phyloP scores from a whole-genome alignment of 805 yeast genomes.

The Suhomyces sp. region DNA sequence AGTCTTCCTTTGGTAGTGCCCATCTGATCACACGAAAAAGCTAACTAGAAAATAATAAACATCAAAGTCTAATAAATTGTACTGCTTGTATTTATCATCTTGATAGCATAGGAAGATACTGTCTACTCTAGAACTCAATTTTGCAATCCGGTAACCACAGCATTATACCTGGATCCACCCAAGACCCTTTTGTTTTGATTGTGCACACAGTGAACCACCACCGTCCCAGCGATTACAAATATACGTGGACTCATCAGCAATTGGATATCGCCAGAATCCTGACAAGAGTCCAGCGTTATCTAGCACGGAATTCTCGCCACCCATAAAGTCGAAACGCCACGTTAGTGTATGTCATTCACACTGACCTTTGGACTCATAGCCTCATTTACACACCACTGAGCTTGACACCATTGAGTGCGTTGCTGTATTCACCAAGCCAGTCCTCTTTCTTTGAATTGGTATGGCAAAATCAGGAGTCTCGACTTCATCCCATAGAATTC shows the following conservation, averaged over 20 bases:
- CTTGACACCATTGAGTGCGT: background rate
- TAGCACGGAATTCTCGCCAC: background rate
- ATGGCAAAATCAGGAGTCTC: constrained; percentile 17
- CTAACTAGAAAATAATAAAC: background rate
- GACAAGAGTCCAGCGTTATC: background rate
- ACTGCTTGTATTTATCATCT: background rate
- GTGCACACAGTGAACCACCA: background rate
- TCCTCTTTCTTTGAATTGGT: background rate
- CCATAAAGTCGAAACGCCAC: background rate
- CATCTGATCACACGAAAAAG: constrained; percentile 2
- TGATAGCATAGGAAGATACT: background rate
- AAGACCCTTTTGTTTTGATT: background rate
- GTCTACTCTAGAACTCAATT: background rate
- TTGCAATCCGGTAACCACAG: background rate
- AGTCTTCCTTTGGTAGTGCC: background rate
- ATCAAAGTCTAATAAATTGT: background rate
- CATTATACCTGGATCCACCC: background rate
- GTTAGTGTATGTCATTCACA: background rate
- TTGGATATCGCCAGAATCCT: background rate
- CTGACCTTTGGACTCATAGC: background rate
- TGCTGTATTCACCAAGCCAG: background rate
- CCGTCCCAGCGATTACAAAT: background rate
- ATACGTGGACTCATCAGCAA: background rate
- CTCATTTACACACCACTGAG: background rate
- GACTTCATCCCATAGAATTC: constrained; percentile 8